Conservation (phyloP, 441 rosid genomes). For the Erodium moschatum region DNA sequence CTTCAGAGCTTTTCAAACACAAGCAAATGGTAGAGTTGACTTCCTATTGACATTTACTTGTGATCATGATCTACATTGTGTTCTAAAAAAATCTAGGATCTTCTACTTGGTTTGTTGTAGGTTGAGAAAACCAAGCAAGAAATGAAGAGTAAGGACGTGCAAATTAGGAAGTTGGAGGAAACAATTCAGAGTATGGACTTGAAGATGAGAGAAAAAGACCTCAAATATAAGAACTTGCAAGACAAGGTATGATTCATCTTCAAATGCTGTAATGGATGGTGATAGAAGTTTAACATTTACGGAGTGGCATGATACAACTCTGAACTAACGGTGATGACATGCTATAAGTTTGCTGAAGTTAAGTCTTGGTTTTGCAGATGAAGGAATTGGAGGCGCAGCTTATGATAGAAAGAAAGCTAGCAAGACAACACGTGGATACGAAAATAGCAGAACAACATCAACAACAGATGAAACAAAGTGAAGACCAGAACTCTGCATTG, state of each 20-base stretch:
- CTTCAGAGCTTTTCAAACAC: conserved; percentile 59
- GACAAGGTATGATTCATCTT: conserved; percentile 51
- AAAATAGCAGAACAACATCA: conserved; percentile 65
- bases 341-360: not conserved
- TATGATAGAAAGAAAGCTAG: conserved; percentile 80
- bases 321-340: no score
- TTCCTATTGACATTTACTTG: not conserved
- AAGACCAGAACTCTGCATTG: conserved; percentile 37
- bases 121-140: conserved; percentile 81
- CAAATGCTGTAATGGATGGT: no score
- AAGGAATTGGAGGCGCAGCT: conserved; percentile 88
- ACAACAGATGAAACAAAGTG: conserved; percentile 34
- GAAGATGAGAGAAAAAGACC: conserved; percentile 74
- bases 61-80: not conserved
- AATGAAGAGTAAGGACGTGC: conserved; percentile 72
- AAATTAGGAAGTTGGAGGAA: conserved; percentile 80
- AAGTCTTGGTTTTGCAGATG: conserved; percentile 33
- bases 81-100: conserved; percentile 2
- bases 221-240: conserved; percentile 63
- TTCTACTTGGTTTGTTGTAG: conserved; percentile 24
- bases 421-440: conserved; percentile 87
- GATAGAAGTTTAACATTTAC: no score
- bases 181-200: conserved; percentile 50
- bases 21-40: conserved; percentile 58
- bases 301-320: no score